phyloP scores from a whole-genome alignment of 1,139 yeast genomes.

The Yamadazyma trypodendri region DNA sequence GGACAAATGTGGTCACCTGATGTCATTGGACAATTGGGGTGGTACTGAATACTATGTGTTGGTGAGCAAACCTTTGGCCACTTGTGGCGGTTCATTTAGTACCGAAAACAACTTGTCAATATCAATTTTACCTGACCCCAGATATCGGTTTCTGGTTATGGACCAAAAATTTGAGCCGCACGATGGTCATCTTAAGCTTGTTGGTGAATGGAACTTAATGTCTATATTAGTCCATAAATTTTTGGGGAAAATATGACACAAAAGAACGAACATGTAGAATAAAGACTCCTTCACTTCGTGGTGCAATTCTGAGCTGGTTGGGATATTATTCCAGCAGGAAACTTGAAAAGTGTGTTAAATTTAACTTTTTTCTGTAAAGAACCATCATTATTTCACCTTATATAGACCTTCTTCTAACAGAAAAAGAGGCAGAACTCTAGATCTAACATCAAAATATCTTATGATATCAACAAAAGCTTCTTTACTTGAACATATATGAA shows the following conservation, averaged over 20 bases:
- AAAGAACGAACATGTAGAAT: not conserved
- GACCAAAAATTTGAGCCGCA: constrained; percentile 29
- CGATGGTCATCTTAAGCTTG: constrained; percentile 31
- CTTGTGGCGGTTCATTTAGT: not conserved
- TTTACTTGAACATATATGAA: not conserved
- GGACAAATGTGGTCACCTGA: too few species aligned
- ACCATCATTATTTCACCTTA: not conserved
- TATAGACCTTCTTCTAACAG: not conserved
- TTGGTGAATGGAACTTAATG: not conserved
- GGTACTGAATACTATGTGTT: too few species aligned
- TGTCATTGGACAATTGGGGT: too few species aligned
- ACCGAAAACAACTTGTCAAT: not conserved
- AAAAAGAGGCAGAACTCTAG: not conserved
- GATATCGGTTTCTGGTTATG: constrained; percentile 3
- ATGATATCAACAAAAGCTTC: not conserved
- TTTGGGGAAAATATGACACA: not conserved
- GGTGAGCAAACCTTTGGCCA: too few species aligned
- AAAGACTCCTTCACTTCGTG: too few species aligned
- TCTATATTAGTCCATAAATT: not conserved
- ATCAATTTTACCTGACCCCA: constrained; percentile 1
- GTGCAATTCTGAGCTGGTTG: not conserved
- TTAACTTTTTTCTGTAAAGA: not conserved
- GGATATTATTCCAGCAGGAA: not conserved
- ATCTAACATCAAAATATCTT: not conserved
- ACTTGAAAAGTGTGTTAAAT: not conserved